These are phyloP conservation scores for Entomortierella parvispora DNA, from an alignment of 192 early-diverging fungal genomes.

Conservation along the genomic window DNA sequence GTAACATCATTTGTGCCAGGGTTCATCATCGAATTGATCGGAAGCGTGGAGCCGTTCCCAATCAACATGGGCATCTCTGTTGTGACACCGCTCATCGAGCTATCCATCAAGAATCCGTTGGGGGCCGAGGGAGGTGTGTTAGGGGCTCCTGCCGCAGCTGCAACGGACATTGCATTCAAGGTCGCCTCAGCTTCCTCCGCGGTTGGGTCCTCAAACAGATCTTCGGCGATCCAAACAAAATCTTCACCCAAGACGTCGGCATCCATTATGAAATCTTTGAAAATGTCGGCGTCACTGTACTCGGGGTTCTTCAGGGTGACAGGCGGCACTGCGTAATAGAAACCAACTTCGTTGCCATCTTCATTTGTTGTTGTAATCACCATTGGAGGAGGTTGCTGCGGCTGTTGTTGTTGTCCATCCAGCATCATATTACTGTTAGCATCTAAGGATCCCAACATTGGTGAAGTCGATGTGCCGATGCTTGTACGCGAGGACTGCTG, in stretches of 20 bases:
- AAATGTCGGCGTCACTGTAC: conserved; percentile 42
- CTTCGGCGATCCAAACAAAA: conserved; percentile 52
- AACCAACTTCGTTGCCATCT: conserved; percentile 49
- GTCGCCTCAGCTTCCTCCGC: conserved; percentile 41
- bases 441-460: conserved; percentile 23
- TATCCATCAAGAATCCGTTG: background rate
- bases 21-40: no score
- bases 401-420: background rate
- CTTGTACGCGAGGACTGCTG: conserved; percentile 10
- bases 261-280: conserved; percentile 53
- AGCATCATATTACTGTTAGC: background rate
- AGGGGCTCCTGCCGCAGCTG: conserved; percentile 26
- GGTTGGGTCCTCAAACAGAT: conserved; percentile 43
- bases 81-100: background rate
- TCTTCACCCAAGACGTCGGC: conserved; percentile 43
- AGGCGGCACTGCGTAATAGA: conserved; percentile 41
- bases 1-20: no score
- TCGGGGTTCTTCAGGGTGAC: conserved; percentile 49
- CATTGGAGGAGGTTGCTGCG: conserved; percentile 30
- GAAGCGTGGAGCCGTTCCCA: no score
- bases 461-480: conserved; percentile 40
- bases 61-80: no score
- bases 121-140: background rate
- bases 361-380: conserved; percentile 50
- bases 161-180: conserved; percentile 45